These are phyloP conservation scores for Fusarium robinianum DNA, from an alignment of 2,329 filamentous ascomycete species.

Conservation along the genomic window DNA sequence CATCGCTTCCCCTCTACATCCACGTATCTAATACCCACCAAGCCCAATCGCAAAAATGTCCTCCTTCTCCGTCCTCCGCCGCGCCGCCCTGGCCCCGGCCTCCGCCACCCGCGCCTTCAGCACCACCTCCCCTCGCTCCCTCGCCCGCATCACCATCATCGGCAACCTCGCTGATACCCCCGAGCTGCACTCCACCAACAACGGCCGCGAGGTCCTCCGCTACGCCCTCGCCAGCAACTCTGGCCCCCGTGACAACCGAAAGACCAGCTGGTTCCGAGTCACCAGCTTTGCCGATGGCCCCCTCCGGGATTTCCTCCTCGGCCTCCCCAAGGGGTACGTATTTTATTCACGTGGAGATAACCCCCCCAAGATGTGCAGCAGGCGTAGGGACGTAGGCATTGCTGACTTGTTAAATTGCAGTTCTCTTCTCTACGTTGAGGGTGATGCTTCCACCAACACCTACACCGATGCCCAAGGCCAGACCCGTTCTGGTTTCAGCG, in stretches of 20 bases:
- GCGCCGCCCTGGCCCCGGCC: slow-evolving; percentile 53
- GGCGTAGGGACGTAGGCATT: background rate
- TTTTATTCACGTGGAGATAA: background rate
- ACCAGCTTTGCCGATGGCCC: slow-evolving; percentile 73
- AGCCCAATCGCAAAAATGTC: slow-evolving; percentile 43
- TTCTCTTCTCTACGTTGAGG: slow-evolving; percentile 80
- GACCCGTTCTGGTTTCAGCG: slow-evolving; percentile 64
- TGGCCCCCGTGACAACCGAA: slow-evolving; percentile 70
- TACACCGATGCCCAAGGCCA: slow-evolving; percentile 75
- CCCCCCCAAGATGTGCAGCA: slow-evolving; percentile 1
- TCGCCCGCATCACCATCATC: slow-evolving; percentile 84
- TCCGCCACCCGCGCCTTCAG: slow-evolving; percentile 72
- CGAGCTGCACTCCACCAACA: slow-evolving; percentile 72
- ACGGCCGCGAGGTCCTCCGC: slow-evolving; percentile 73
- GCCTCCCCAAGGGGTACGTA: slow-evolving; percentile 82
- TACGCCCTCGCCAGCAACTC: slow-evolving; percentile 75
- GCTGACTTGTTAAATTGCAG: slow-evolving; percentile 51
- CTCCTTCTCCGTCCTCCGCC: slow-evolving; percentile 57
- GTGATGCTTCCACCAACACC: slow-evolving; percentile 70
- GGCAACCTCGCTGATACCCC: slow-evolving; percentile 82
- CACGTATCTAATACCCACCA: too few species aligned
- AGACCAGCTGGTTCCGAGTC: slow-evolving; percentile 85
- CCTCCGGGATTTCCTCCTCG: slow-evolving; percentile 71
- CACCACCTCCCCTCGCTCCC: slow-evolving; percentile 64
- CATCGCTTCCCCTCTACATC: background rate